Base-by-base conservation (phyloP, 352 stramenopile species). In the Pythium guiyangense region DNA sequence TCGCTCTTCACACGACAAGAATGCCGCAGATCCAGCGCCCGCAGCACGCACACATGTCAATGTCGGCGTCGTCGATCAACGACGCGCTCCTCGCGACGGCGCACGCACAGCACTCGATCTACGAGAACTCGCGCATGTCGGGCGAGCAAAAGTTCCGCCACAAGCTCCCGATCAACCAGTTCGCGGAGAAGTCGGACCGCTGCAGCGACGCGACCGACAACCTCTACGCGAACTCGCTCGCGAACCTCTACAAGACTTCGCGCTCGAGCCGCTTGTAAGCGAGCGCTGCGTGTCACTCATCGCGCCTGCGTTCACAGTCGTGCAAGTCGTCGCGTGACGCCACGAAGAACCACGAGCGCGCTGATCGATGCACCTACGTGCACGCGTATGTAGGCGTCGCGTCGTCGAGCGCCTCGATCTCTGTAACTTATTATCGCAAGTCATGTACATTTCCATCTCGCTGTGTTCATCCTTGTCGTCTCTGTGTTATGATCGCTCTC, bases 121-220 rank as follows among this genome's bases (percentile, higher is more conserved):
- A 86, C 65, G 69, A 78, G 27, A 70, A 62, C 53, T 77, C 70
- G 59, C 71, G 76, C 53, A 70, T 84, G 53, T 84, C 73, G 31
- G 73, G 73, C 59, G 73, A 86, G 66, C 66, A 84, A 51, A 64
- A 71, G 43, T 69, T 55, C 51, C 63, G 60, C 47, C 64, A 71
- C 45, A 66, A 71, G 61, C 65, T 86, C 51, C 69, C 73, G 26
- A 78, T 69, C 25, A 53, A 86, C 60, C 25, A 22, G 18, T 42
- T 37, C 4, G 73, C 66, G 10, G 76, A 86, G 59, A 49, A 55
- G 25, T 62, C 52, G 10, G 76, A 82, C 64, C 55, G 54, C 49
- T 82, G 70, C 53, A 74, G 66, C 40, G 76, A 86, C 54, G 62
- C 69, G 27, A 67, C 62, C 51, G 73, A 86, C 57, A 57, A 34